Conservation (phyloP, 2,329 filamentous ascomycete genomes). For the Exophiala mesophila region DNA sequence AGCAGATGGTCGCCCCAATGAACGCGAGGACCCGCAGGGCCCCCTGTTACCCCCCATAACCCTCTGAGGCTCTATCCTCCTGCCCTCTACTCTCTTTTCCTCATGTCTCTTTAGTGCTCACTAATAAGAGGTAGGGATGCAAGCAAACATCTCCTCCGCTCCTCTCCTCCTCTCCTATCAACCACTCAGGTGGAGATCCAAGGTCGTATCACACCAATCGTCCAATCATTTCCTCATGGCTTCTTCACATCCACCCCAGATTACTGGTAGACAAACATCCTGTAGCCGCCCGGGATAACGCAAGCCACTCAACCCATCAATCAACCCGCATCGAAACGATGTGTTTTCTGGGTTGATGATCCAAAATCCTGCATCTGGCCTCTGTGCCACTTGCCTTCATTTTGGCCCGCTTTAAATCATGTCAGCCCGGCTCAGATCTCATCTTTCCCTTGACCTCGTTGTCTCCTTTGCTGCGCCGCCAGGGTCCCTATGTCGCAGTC, state of each 20-base stretch:
- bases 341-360: too few species aligned
- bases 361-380: conserved; percentile 5
- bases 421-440: too few species aligned
- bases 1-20: too few species aligned
- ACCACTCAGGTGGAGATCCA: not conserved
- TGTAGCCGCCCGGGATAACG: conserved; percentile 20
- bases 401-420: too few species aligned
- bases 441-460: conserved; percentile 5
- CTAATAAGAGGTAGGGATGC: too few species aligned
- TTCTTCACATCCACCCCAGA: conserved; percentile 8
- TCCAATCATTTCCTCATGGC: conserved; percentile 14
- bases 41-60: too few species aligned
- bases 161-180: conserved; percentile 15
- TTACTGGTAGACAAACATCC: conserved; percentile 17
- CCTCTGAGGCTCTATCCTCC: too few species aligned
- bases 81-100: too few species aligned
- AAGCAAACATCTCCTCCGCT: too few species aligned
- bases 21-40: too few species aligned
- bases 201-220: conserved; percentile 14
- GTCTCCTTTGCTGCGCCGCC: conserved; percentile 10
- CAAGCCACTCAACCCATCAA: conserved; percentile 8
- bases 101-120: too few species aligned
- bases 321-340: not conserved
- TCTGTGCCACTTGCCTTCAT: too few species aligned
- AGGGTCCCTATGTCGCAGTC: conserved; percentile 23